A percentile compares a stretch with the other conserved stretches of the same genome.
Conservation (phyloP, 495 filamentous ascomycete genomes). For the Penicillium diatomitis region DNA sequence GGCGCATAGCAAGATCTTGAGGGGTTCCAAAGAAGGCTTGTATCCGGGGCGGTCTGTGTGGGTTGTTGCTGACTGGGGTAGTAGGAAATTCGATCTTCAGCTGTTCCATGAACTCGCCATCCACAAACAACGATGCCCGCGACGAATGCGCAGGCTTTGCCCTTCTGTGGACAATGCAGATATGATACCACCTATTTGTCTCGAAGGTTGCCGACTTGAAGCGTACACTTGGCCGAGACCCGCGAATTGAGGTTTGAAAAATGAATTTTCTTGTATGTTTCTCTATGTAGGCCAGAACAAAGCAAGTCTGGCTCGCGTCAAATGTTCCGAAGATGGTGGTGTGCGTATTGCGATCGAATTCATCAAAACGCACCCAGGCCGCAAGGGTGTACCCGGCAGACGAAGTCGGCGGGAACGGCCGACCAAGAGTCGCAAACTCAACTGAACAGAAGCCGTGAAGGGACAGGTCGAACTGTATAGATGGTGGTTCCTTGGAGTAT, state of each 20-base stretch:
- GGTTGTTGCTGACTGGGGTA: constrained; percentile 44
- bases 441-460: constrained; percentile 79
- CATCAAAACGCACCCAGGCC: constrained; percentile 78
- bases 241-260: constrained; percentile 87
- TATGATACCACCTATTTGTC: constrained; percentile 78
- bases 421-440: constrained; percentile 73
- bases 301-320: constrained; percentile 86
- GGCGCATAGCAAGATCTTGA: constrained; percentile 72
- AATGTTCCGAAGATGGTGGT: constrained; percentile 95
- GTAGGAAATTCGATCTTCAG: constrained; percentile 80
- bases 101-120: constrained; percentile 91
- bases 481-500: constrained; percentile 63
- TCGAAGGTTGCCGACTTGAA: constrained; percentile 78
- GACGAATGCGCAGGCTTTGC: constrained; percentile 66
- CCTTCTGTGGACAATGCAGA: constrained; percentile 74
- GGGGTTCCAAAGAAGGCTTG: constrained; percentile 94
- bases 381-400: constrained; percentile 81
- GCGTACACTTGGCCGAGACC: constrained; percentile 76
- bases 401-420: constrained; percentile 67
- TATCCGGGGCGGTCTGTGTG: constrained; percentile 51
- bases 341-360: constrained; percentile 75
- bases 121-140: constrained; percentile 79
- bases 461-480: constrained; percentile 90
- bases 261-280: constrained; percentile 94
- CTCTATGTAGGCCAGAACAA: constrained; percentile 87